Evolutionary conservation across 139 green algal genomes (phyloP).

Genomic region (Pleodorina starrii): DNA sequence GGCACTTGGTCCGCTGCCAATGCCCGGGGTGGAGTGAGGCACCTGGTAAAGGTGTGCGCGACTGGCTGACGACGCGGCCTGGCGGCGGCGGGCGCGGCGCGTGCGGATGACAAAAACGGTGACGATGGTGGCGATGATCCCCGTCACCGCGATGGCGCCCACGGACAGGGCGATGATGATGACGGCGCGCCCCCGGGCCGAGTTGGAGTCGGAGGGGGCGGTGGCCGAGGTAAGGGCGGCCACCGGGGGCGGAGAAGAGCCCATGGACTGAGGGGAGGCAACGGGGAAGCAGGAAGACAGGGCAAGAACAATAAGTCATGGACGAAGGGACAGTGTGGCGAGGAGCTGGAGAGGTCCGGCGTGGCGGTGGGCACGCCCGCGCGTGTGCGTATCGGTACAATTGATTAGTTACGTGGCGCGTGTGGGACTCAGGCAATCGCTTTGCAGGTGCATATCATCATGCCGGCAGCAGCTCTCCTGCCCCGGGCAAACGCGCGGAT

Average conservation of each 20-base stretch:
- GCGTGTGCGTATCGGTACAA: neutral
- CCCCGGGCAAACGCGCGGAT: too few species aligned
- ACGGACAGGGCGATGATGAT: constrained; percentile 39
- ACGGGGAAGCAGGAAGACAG: neutral
- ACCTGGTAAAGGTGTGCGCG: neutral
- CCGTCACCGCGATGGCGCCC: neutral
- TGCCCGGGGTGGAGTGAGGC: neutral
- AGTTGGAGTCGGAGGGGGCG: neutral
- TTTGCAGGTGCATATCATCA: too few species aligned
- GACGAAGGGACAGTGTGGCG: neutral
- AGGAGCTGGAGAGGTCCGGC: neutral
- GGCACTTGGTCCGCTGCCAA: neutral
- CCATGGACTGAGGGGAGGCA: neutral
- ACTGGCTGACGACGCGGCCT: too few species aligned
- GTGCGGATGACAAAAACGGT: neutral
- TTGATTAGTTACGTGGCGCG: neutral
- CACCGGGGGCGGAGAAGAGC: neutral
- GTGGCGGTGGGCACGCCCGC: too few species aligned
- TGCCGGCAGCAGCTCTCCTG: too few species aligned
- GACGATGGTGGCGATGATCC: neutral
- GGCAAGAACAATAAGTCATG: neutral
- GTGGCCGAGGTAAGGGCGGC: too few species aligned
- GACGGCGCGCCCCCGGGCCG: neutral
- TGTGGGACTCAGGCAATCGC: neutral
- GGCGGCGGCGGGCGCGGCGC: neutral